Conservation (phyloP, 441 rosid species). For the Erysimum pusillum region DNA sequence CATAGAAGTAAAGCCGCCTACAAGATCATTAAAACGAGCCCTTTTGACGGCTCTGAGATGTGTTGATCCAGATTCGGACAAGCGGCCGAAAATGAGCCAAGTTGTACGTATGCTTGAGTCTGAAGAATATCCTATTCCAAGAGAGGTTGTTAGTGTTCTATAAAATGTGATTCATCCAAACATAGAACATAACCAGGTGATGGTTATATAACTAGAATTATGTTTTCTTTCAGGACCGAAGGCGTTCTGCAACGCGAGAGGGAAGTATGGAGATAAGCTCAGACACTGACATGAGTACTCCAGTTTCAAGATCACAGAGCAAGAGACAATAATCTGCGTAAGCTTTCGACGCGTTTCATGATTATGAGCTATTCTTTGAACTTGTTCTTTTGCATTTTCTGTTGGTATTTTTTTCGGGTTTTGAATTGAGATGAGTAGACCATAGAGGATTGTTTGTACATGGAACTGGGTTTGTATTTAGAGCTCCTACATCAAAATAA, state of each 20-base stretch:
- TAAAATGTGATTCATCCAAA: conserved; percentile 46
- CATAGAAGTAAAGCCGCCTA: conserved; percentile 80
- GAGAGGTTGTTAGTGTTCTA: conserved; percentile 83
- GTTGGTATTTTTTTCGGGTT: conserved; percentile 9
- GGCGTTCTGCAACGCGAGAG: conserved; percentile 67
- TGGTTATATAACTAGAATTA: background rate
- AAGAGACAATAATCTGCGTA: conserved; percentile 37
- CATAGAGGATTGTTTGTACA: conserved; percentile 39
- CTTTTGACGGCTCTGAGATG: conserved; percentile 93
- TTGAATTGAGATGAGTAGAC: conserved; percentile 23
- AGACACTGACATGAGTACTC: conserved; percentile 83
- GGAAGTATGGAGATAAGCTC: conserved; percentile 79
- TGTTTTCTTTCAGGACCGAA: conserved; percentile 68
- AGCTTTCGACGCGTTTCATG: conserved; percentile 1
- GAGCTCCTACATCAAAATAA: conserved; percentile 7
- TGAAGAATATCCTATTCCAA: conserved; percentile 88
- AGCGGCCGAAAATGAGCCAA: conserved; percentile 96
- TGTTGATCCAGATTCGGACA: conserved; percentile 89
- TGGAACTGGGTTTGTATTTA: conserved; percentile 33
- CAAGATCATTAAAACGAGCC: conserved; percentile 81
- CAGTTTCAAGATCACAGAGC: conserved; percentile 71
- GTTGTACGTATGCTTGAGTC: conserved; percentile 97
- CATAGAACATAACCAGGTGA: conserved; percentile 39
- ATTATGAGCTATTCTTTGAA: conserved; percentile 33
- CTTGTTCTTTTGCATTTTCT: conserved; percentile 33